phyloP scores from a whole-genome alignment of 2,329 filamentous ascomycete species.

The Zasmidium angulare region DNA sequence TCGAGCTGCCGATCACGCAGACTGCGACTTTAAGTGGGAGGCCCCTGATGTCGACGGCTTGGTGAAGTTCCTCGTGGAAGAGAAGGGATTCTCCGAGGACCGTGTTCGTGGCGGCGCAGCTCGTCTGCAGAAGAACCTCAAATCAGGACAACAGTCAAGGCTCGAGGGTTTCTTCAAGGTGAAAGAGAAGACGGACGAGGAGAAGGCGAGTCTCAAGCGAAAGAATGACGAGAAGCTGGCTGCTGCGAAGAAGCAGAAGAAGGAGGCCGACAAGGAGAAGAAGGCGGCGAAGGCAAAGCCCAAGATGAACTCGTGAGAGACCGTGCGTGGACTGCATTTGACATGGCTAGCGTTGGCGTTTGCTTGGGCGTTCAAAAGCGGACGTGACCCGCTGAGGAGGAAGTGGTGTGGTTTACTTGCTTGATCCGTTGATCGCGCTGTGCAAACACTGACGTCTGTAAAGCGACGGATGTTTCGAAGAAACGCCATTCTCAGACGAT shows the following conservation, averaged over 20 bases:
- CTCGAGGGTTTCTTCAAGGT: constrained; percentile 98
- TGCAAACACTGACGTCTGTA: neutral
- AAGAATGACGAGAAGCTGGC: constrained; percentile 92
- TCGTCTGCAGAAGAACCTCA: constrained; percentile 84
- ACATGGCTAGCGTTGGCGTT: constrained; percentile 24
- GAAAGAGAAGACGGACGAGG: constrained; percentile 79
- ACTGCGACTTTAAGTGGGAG: constrained; percentile 98
- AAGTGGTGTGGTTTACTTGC: neutral
- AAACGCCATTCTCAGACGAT: no score
- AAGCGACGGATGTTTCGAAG: no score
- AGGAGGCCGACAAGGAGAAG: constrained; percentile 94
- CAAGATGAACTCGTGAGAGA: constrained; percentile 35
- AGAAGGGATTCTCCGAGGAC: constrained; percentile 97
- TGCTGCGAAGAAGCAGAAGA: constrained; percentile 91
- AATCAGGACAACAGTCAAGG: constrained; percentile 84
- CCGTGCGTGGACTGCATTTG: constrained; percentile 2
- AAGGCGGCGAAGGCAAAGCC: constrained; percentile 87
- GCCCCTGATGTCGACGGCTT: constrained; percentile 87
- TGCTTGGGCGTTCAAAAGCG: constrained; percentile 12
- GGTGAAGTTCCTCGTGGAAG: constrained; percentile 82
- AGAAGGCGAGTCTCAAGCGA: constrained; percentile 82
- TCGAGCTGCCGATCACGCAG: constrained; percentile 73
- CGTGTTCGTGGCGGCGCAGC: constrained; percentile 77
- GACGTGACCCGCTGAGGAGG: neutral
- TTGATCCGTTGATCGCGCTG: neutral